Evolutionary conservation across 177 flowering plant species (phyloP).

Genomic region (Vitis hybrid): DNA sequence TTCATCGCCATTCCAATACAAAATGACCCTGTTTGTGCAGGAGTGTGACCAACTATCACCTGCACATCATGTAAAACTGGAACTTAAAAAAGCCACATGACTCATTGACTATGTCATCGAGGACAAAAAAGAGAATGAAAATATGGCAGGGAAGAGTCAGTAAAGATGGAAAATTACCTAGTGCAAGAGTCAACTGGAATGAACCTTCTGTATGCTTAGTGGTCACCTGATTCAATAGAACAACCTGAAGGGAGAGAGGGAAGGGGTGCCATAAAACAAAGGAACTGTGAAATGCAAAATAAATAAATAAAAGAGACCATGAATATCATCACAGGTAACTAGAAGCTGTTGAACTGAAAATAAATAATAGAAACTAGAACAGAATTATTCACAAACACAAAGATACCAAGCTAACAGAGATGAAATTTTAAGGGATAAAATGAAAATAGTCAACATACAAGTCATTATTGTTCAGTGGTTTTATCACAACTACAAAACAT

Average conservation of each 20-base stretch:
- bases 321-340: background rate
- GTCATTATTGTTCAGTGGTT: too few species aligned
- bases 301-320: background rate
- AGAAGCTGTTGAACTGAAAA: background rate
- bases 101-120: background rate
- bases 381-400: background rate
- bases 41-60: conserved; percentile 97
- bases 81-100: background rate
- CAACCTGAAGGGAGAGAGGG: conserved; percentile 50
- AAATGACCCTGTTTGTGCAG: conserved; percentile 84
- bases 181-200: conserved; percentile 78
- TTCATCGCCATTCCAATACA: conserved; percentile 85
- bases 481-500: too few species aligned
- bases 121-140: background rate
- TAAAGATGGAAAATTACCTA: conserved; percentile 53
- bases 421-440: too few species aligned
- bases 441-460: too few species aligned
- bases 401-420: background rate
- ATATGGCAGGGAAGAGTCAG: background rate
- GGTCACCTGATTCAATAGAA: conserved; percentile 84
- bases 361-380: background rate
- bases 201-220: conserved; percentile 78
- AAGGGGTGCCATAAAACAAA: background rate
- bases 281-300: background rate
- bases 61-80: conserved; percentile 22